Base-by-base conservation (phyloP, 768 basidiomycete genomes). In the Tricholoma matsutake region DNA sequence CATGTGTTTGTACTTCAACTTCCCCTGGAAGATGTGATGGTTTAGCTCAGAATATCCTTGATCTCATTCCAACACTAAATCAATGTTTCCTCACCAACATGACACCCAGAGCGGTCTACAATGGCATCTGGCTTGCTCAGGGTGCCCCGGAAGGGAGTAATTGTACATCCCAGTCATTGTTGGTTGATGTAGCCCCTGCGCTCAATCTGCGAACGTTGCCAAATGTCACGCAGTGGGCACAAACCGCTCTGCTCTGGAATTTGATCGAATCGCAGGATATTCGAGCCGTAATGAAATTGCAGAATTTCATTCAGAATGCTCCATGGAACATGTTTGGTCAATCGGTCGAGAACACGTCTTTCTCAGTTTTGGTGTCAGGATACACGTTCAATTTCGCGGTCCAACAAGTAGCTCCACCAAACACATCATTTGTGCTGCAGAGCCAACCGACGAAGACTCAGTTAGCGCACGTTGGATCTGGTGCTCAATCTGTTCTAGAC, bases 191-290 rank as follows among this genome's bases (percentile, higher is more conserved):
- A 29, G 79, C 80, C 14, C 78, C 77, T 10, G 72, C 72, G 2
- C 71, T 86, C 18, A 71, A 79, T 56, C 65, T 74, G 3, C 61
- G 64, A 6, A 71, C 59, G 9, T 76, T 75, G 43, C 81, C 83
- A 13, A 83, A 83, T 63, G 77, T 83, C 34, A 83, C 83, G 6
- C 65, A 69, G 22, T 89, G 86, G 86, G 81, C 83, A 0, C 82
- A 83, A 68, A 69, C 81, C 5, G 83, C 85, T 16, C 64, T 89
- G 34, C 74, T 89, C 2, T 89, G 85, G 84, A 83, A 83, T 65
- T 70, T 84, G 10, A 73, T 84, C 4, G 75, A 81, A 65, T 82
- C 83, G 1, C 80, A 81, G 63, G 78, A 87, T 69, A 56, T 73
- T 6, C 65, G 66, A 25, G 68, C 77, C 5, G 72, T 79, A 18